phyloP scores from a whole-genome alignment of 2,329 filamentous ascomycete genomes.

The Colletotrichum agaves region DNA sequence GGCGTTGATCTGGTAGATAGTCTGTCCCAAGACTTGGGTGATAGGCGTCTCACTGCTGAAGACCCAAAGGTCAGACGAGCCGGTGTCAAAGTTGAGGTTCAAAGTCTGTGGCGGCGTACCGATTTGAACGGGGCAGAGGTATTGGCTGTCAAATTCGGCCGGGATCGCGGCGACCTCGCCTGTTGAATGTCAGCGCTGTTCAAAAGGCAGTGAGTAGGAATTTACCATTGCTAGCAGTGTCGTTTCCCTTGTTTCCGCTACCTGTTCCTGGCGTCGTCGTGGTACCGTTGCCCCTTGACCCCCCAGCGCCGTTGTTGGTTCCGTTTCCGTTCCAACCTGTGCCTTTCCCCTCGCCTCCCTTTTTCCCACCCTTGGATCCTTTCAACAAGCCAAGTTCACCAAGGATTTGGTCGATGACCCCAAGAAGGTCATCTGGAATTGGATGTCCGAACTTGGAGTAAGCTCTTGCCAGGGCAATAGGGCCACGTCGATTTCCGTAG shows the following conservation, averaged over 20 bases:
- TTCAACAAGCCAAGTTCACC: conserved; percentile 46
- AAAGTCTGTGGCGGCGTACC: conserved; percentile 57
- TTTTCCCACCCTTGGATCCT: conserved; percentile 3
- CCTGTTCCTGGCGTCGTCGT: neutral
- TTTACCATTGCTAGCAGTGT: conserved; percentile 11
- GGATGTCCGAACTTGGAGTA: conserved; percentile 52
- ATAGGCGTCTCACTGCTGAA: conserved; percentile 55
- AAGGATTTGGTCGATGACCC: conserved; percentile 47
- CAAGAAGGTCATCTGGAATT: conserved; percentile 48
- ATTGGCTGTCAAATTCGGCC: conserved; percentile 59
- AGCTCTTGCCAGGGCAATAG: conserved; percentile 51
- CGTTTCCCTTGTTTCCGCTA: conserved; percentile 12
- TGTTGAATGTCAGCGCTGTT: conserved; percentile 37
- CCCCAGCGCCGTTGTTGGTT: conserved; percentile 5
- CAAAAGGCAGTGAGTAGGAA: neutral
- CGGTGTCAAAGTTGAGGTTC: conserved; percentile 55
- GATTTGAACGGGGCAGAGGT: conserved; percentile 68
- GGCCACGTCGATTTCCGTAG: conserved; percentile 47
- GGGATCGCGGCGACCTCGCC: conserved; percentile 56
- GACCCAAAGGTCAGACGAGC: conserved; percentile 59
- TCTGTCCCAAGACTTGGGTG: conserved; percentile 50
- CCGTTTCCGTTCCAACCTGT: conserved; percentile 10
- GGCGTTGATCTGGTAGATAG: conserved; percentile 51
- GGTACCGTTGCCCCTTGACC: conserved; percentile 27
- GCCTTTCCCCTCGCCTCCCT: conserved; percentile 15